Percentiles rank a stretch among this genome's conserved stretches.
Conservation (phyloP, 306 rosid species). For the Prunus campanulata region DNA sequence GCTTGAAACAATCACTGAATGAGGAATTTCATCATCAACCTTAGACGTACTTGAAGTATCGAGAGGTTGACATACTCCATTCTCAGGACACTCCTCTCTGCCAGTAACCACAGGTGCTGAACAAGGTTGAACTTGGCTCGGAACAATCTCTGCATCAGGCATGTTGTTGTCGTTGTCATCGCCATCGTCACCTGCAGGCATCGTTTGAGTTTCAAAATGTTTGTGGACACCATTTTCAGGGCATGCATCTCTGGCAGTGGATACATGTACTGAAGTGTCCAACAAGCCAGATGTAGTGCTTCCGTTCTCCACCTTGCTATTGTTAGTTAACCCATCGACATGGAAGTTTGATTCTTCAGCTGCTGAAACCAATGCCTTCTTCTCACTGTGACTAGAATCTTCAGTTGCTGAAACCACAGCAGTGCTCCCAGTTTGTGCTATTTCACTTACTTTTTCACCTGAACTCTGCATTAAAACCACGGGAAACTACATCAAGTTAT, state of each 20-base stretch:
- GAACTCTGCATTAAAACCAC: slow-evolving; percentile 39
- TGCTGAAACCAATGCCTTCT: slow-evolving; percentile 24
- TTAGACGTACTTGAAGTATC: slow-evolving; percentile 20
- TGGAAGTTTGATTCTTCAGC: slow-evolving; percentile 29
- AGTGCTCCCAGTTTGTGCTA: not conserved
- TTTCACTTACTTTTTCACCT: slow-evolving; percentile 18
- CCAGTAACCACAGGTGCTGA: slow-evolving; percentile 1
- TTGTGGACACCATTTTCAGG: slow-evolving; percentile 12
- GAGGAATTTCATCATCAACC: slow-evolving; percentile 12
- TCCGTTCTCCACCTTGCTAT: slow-evolving; percentile 34
- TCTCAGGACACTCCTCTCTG: slow-evolving; percentile 39
- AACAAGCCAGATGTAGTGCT: slow-evolving; percentile 27
- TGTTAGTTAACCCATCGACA: slow-evolving; percentile 18
- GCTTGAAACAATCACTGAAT: slow-evolving; percentile 24
- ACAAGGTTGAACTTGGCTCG: not conserved
- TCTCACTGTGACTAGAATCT: slow-evolving; percentile 16
- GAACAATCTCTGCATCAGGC: slow-evolving; percentile 26
- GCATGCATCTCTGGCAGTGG: slow-evolving; percentile 34
- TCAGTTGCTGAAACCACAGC: slow-evolving; percentile 15
- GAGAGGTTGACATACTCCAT: slow-evolving; percentile 16
- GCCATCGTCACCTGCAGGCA: not conserved
- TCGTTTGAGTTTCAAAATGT: slow-evolving; percentile 20
- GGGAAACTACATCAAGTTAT: slow-evolving; percentile 16
- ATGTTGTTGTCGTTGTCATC: not conserved
- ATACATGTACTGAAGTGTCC: slow-evolving; percentile 31